A percentile compares a stretch with the other conserved stretches of the same genome.
phyloP scores from a whole-genome alignment of 2,329 filamentous ascomycete genomes.

The Drechmeria coniospora region DNA sequence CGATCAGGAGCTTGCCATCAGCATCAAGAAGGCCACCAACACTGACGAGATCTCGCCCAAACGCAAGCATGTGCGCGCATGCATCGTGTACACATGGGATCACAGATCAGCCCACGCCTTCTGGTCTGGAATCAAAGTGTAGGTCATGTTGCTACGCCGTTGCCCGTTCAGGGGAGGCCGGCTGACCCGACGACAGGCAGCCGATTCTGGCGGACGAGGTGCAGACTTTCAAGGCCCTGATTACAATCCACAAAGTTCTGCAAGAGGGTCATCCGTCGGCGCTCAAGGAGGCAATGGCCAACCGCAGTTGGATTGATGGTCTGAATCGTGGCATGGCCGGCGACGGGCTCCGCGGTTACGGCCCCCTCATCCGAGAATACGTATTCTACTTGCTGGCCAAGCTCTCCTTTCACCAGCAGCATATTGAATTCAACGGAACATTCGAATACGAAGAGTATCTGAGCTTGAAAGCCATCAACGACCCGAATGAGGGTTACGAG shows the following conservation, averaged over 20 bases:
- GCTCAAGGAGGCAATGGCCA: conserved; percentile 74
- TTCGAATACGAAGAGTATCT: conserved; percentile 99
- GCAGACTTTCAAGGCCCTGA: conserved; percentile 96
- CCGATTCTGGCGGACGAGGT: conserved; percentile 97
- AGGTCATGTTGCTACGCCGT: conserved; percentile 21
- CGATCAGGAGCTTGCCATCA: conserved; percentile 53
- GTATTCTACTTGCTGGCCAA: conserved; percentile 91
- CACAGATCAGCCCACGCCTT: conserved; percentile 91
- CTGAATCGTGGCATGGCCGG: conserved; percentile 69
- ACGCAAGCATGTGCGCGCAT: conserved; percentile 90
- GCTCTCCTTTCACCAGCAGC: conserved; percentile 88
- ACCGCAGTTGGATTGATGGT: conserved; percentile 85
- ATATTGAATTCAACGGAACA: conserved; percentile 94
- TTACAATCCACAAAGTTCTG: conserved; percentile 92
- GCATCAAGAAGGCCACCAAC: conserved; percentile 56
- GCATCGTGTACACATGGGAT: conserved; percentile 98
- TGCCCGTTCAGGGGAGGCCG: background rate
- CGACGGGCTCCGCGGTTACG: conserved; percentile 81
- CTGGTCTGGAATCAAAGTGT: conserved; percentile 98
- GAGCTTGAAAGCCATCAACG: conserved; percentile 93
- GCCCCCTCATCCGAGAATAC: conserved; percentile 87
- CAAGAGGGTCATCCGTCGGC: conserved; percentile 89
- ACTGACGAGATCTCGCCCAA: conserved; percentile 53
- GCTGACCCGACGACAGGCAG: conserved; percentile 41
- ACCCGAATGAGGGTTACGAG: conserved; percentile 95